Evolutionary conservation across 2,329 filamentous ascomycete genomes (phyloP).

Genomic region (Claviceps fusiformis): DNA sequence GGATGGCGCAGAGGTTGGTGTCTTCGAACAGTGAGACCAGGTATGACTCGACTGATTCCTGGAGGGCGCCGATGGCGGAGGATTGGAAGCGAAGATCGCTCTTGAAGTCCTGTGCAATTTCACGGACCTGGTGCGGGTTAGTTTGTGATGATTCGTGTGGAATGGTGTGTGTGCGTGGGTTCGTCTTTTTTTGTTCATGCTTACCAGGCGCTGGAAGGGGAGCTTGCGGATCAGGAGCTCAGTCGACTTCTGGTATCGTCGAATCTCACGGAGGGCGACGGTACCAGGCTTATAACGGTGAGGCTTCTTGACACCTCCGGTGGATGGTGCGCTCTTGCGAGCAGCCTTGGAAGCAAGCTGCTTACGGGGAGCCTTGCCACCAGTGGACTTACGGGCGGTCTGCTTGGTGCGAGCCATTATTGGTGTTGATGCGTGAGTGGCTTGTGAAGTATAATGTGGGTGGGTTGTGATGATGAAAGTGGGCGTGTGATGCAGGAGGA

Average conservation of each 20-base stretch:
- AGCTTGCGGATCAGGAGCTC: conserved; percentile 95
- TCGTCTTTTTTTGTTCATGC: conserved; percentile 11
- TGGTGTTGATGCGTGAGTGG: conserved; percentile 16
- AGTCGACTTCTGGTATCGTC: conserved; percentile 94
- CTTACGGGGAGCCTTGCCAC: conserved; percentile 76
- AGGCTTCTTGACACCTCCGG: conserved; percentile 94
- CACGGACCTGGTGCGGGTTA: conserved; percentile 48
- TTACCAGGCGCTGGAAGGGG: conserved; percentile 86
- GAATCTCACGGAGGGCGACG: conserved; percentile 95
- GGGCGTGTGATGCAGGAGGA: conserved; percentile 25
- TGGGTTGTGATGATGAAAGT: not conserved
- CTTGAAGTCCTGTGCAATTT: conserved; percentile 94
- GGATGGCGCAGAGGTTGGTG: conserved; percentile 96
- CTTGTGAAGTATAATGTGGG: conserved; percentile 2
- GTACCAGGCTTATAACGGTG: conserved; percentile 85
- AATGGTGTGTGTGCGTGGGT: not conserved
- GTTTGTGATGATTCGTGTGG: not conserved
- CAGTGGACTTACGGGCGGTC: conserved; percentile 62
- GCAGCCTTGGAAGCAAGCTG: conserved; percentile 97
- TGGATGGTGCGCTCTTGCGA: conserved; percentile 94
- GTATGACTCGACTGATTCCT: conserved; percentile 98
- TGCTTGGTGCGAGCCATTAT: conserved; percentile 54
- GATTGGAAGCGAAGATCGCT: conserved; percentile 96
- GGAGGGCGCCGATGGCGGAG: conserved; percentile 89
- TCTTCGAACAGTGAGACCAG: conserved; percentile 97